Evolutionary conservation across 164 flowering plant genomes (phyloP), one percentile per base, ranked within the genome.

Genomic region (Houttuynia cordata): DNA sequence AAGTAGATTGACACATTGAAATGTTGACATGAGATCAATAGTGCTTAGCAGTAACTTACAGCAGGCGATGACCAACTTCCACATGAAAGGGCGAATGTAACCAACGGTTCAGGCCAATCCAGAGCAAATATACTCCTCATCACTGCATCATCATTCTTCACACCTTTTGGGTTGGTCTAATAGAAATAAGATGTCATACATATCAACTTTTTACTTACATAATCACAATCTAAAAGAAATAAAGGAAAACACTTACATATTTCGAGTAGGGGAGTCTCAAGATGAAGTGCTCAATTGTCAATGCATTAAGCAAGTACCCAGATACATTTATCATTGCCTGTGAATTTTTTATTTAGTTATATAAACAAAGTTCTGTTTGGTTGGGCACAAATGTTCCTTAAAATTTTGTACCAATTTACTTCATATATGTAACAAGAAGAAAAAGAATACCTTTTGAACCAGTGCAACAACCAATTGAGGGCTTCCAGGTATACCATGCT

Each of bases 31-130:
- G 17, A 45, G 8, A 45, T 10, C 17, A 17, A 45, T 7, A 7
- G 49, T 10, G 49, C 49, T 45, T 7, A 8, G 17, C 14, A 13
- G 50, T 22, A 24, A 84, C 96, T 84, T 86, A 91, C 97, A 61
- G 90, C 84, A 53, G 96, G 96, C 30, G 94, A 88, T 65, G 97
- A 91, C 94, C 94, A 88, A 73, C 96, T 91, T 74, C 97, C 97
- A 65, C 96, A 91, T 37, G 92, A 86, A 25, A 91, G 94, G 25
- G 96, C 97, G 78, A 91, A 91, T 69, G 97, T 86, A 23, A 91
- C 94, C 76, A 85, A 67, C 12, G 97, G 96, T 72, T 91, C 97
- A 9, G 97, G 86, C 73, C 84, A 71, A 59, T 91, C 96, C 77
- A 91, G 68, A 18, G 90, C 92, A 60, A 81, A 84, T 40, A 69